Base-by-base conservation (phyloP, 192 early-diverging fungal species). In the Coemansia javaensis region DNA sequence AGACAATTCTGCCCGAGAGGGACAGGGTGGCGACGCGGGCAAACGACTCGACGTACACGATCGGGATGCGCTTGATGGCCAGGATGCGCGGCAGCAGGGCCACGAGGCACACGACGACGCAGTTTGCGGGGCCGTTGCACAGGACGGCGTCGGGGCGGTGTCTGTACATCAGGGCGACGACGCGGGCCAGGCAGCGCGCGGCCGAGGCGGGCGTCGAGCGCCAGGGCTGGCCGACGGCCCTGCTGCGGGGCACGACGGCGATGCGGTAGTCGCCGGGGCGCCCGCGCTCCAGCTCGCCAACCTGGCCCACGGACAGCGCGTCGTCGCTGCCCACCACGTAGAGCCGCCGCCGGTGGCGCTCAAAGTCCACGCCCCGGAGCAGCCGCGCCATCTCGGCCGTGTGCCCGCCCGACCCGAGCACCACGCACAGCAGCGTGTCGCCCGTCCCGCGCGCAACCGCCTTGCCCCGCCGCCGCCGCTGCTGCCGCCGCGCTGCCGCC, bases 101-200 rank as follows among this genome's bases (percentile, higher is more conserved):
- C 2, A 77, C 56, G 16, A 85, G 18, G 27, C 82, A 78, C 8
- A 90, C 61, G 1, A 90, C 80, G 1, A 95, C 77, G 47, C 91
- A 93, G 38, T 83, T 93, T 6, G 89, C 93, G 0, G 93, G 93
- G 0, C 93, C 93, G 77, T 95, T 95, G 58, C 87, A 91, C 27
- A 95, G 36, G 7, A 90, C 78, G 32, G 79, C 40, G 42, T 88
- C 85, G 14, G 89, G 88, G 0, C 35, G 24, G 7, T 76, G 37
- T 15, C 28, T 32, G n/a, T 70, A 66, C 21, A 90, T 31, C 3
- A 77, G 7, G 30, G 28, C 32, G 0, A 63, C 27, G 1, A 70
- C 43, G 14, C 45, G 32, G 32, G 33, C 32, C 4, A 78, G 24
- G 7, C 67, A 53, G 12, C 50, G 15, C 8, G 59, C 49, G 1